Evolutionary conservation across 805 yeast species (phyloP).

Genomic region (Pichia sporocuriosa): DNA sequence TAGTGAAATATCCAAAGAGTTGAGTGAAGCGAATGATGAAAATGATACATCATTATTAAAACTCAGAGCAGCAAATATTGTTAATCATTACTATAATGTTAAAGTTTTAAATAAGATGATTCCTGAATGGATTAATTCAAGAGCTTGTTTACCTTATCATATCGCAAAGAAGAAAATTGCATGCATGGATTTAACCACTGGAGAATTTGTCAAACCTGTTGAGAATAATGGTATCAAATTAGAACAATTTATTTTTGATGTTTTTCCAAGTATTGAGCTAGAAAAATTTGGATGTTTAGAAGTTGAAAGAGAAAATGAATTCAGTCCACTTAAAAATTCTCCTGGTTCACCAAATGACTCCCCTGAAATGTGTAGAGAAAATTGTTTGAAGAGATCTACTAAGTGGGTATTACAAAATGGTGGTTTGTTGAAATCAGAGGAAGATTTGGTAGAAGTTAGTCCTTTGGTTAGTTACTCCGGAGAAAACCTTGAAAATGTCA

Average conservation of each 20-base stretch:
- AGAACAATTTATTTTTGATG: slow-evolving; percentile 96
- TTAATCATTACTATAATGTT: slow-evolving; percentile 89
- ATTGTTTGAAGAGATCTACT: slow-evolving; percentile 60
- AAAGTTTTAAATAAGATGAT: slow-evolving; percentile 55
- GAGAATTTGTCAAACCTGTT: slow-evolving; percentile 50
- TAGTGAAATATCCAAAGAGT: slow-evolving; percentile 74
- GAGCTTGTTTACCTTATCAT: slow-evolving; percentile 78
- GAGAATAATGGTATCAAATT: slow-evolving; percentile 86
- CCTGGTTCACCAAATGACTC: slow-evolving; percentile 77
- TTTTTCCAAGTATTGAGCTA: slow-evolving; percentile 72
- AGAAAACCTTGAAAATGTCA: slow-evolving; percentile 45
- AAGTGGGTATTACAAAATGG: slow-evolving; percentile 70
- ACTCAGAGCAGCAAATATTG: slow-evolving; percentile 93
- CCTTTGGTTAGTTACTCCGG: slow-evolving; percentile 70
- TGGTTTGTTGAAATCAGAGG: slow-evolving; percentile 44
- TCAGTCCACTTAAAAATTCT: slow-evolving; percentile 91
- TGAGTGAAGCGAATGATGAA: slow-evolving; percentile 56
- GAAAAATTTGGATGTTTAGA: slow-evolving; percentile 83
- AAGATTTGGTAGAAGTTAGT: slow-evolving; percentile 64
- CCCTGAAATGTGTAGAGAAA: slow-evolving; percentile 70
- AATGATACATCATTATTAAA: slow-evolving; percentile 49
- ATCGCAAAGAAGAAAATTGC: slow-evolving; percentile 84
- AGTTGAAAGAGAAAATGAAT: slow-evolving; percentile 78
- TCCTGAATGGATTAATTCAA: slow-evolving; percentile 64
- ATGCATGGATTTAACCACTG: slow-evolving; percentile 40